phyloP scores from a whole-genome alignment of 2,329 filamentous ascomycete genomes.

The Septoria petroselini region DNA sequence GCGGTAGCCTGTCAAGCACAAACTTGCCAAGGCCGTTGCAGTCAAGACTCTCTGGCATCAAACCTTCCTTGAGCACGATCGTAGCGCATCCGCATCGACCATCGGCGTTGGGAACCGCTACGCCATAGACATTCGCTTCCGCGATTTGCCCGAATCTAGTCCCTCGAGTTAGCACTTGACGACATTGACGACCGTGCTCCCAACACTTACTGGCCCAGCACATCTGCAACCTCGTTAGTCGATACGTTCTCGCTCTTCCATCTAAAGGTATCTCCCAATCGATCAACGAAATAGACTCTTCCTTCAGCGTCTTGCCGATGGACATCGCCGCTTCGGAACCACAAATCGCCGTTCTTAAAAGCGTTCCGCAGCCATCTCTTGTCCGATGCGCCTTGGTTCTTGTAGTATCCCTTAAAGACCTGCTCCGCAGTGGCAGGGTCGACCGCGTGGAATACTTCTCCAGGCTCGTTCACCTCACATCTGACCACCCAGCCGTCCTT shows the following conservation, averaged over 20 bases:
- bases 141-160: slow-evolving; percentile 13
- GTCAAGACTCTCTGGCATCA: slow-evolving; percentile 47
- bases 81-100: slow-evolving; percentile 79
- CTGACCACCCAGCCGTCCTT: slow-evolving; percentile 63
- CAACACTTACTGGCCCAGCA: slow-evolving; percentile 55
- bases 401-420: slow-evolving; percentile 79
- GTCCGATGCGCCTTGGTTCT: slow-evolving; percentile 65
- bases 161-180: slow-evolving; percentile 66
- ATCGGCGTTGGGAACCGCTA: slow-evolving; percentile 74
- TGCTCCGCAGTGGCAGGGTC: slow-evolving; percentile 60
- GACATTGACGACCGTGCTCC: no score
- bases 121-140: slow-evolving; percentile 43
- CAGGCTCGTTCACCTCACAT: slow-evolving; percentile 61
- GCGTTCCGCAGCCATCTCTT: slow-evolving; percentile 72
- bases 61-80: slow-evolving; percentile 53
- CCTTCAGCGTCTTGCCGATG: slow-evolving; percentile 68
- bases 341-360: slow-evolving; percentile 72
- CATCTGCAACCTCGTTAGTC: slow-evolving; percentile 66
- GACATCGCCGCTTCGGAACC: slow-evolving; percentile 78
- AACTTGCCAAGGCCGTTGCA: slow-evolving; percentile 63
- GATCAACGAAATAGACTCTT: slow-evolving; percentile 74
- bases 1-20: slow-evolving; percentile 58
- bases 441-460: slow-evolving; percentile 70
- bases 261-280: slow-evolving; percentile 70
- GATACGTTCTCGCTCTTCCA: slow-evolving; percentile 62